Evolutionary conservation across 2,329 filamentous ascomycete species (phyloP).

Genomic region (Fusarium zealandicum): DNA sequence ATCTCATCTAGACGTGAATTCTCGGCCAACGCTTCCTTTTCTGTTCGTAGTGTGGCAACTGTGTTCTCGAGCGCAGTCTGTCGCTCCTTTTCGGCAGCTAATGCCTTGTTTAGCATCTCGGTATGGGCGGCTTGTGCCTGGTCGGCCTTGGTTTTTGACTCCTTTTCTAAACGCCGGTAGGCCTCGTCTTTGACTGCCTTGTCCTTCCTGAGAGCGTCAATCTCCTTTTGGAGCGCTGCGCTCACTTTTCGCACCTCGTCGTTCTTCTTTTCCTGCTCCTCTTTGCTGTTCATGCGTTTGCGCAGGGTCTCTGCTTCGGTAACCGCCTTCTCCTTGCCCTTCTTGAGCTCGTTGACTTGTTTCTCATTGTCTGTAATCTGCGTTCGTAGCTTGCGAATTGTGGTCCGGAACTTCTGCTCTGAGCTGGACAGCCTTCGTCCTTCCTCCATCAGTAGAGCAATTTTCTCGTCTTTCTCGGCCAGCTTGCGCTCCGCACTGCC

Average conservation of each 20-base stretch:
- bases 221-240: conserved; percentile 53
- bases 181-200: conserved; percentile 67
- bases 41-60: conserved; percentile 72
- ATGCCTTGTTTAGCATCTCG: conserved; percentile 70
- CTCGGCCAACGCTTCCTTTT: conserved; percentile 78
- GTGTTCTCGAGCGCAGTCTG: conserved; percentile 63
- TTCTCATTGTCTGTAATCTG: conserved; percentile 73
- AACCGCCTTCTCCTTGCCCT: conserved; percentile 65
- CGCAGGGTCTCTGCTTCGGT: conserved; percentile 57
- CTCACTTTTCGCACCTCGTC: conserved; percentile 61
- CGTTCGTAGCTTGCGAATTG: conserved; percentile 80
- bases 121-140: conserved; percentile 70
- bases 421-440: conserved; percentile 86
- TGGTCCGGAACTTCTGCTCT: conserved; percentile 83
- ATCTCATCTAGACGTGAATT: conserved; percentile 73
- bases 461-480: conserved; percentile 88
- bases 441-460: conserved; percentile 89
- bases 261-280: conserved; percentile 63
- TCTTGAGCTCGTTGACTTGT: conserved; percentile 65
- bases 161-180: conserved; percentile 72
- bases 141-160: conserved; percentile 72
- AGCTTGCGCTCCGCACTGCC: conserved; percentile 79
- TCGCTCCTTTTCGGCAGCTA: conserved; percentile 70
- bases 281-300: conserved; percentile 56
- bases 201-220: conserved; percentile 55